A percentile compares a stretch with the other conserved stretches of the same genome.
phyloP scores from a whole-genome alignment of 345 rosid genomes.

The Acer yangbiense region DNA sequence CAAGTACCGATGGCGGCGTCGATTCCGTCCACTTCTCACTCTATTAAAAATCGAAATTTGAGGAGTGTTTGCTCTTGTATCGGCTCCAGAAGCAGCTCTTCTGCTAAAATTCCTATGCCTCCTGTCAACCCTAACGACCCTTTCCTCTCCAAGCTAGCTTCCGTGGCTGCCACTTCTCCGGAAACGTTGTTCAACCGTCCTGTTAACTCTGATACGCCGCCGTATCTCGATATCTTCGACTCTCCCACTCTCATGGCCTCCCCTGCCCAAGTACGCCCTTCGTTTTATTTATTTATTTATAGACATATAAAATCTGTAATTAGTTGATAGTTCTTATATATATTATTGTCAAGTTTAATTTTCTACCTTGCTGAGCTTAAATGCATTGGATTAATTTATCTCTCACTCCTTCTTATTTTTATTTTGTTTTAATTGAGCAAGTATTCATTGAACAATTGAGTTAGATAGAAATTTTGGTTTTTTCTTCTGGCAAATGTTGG shows the following conservation, averaged over 20 bases:
- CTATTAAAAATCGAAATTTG: slow-evolving; percentile 32
- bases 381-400: too few relatives aligned
- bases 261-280: slow-evolving; percentile 60
- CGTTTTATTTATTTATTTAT: too few relatives aligned
- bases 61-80: slow-evolving; percentile 39
- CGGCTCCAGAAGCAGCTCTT: slow-evolving; percentile 37
- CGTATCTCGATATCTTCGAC: slow-evolving; percentile 73
- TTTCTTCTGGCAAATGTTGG: background rate
- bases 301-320: background rate
- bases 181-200: slow-evolving; percentile 54
- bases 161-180: slow-evolving; percentile 61
- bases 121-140: slow-evolving; percentile 81
- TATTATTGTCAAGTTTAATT: background rate
- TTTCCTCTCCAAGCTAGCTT: slow-evolving; percentile 62
- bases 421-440: background rate
- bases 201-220: slow-evolving; percentile 51
- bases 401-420: background rate
- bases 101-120: slow-evolving; percentile 67
- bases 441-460: too few relatives aligned
- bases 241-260: slow-evolving; percentile 81
- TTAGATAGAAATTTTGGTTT: background rate
- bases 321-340: background rate
- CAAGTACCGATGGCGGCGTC: slow-evolving; percentile 46
- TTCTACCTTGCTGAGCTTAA: too few relatives aligned
- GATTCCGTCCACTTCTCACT: slow-evolving; percentile 38